Evolutionary conservation across 1,284 basidiomycete genomes (phyloP).

Genomic region (Puccinia triticina): DNA sequence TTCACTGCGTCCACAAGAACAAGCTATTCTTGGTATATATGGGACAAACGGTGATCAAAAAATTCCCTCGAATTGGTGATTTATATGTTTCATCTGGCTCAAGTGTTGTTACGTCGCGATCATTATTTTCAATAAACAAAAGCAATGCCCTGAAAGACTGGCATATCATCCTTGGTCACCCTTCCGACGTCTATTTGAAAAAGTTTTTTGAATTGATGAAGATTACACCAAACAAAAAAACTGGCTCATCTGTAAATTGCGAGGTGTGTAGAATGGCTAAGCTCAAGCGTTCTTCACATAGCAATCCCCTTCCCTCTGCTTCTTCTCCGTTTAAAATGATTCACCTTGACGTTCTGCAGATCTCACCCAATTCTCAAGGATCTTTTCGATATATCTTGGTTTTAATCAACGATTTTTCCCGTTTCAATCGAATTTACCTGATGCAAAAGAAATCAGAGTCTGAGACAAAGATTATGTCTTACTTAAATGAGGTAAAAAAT

Average conservation of each 20-base stretch:
- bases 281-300: too few relatives aligned
- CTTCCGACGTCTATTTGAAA: not conserved
- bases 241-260: too few relatives aligned
- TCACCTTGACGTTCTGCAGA: not conserved
- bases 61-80: too few relatives aligned
- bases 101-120: too few relatives aligned
- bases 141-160: not conserved
- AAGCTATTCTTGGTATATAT: too few relatives aligned
- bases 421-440: constrained; percentile 11
- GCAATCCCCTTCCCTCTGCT: too few relatives aligned
- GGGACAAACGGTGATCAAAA: too few relatives aligned
- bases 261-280: too few relatives aligned
- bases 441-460: not conserved
- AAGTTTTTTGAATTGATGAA: constrained; percentile 5
- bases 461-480: not conserved
- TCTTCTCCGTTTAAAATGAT: not conserved
- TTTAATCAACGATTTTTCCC: constrained; percentile 26
- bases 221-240: too few relatives aligned
- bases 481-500: not conserved
- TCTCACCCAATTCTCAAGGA: not conserved
- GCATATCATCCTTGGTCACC: constrained; percentile 17
- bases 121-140: not conserved
- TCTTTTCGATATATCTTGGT: not conserved
- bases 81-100: too few relatives aligned
- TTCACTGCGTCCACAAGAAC: too few relatives aligned